Conservation (phyloP, 768 basidiomycete genomes). For the Lactarius quietus region DNA sequence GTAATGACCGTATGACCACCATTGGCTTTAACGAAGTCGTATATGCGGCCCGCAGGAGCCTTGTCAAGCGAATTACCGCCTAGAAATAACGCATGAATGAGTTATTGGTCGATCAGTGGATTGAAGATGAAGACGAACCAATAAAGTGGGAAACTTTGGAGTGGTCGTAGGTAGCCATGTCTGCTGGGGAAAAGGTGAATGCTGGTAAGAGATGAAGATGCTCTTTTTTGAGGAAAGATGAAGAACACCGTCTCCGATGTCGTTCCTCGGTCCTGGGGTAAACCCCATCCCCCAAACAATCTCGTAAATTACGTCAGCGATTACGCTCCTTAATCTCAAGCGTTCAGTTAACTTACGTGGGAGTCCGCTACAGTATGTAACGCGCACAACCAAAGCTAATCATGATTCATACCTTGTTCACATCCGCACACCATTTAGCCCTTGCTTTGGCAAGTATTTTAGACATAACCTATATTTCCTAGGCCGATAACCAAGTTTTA, state of each 20-base stretch:
- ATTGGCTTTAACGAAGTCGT: conserved; percentile 86
- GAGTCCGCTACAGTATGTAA: too few species aligned
- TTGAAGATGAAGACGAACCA: conserved; percentile 38
- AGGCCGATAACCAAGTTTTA: too few species aligned
- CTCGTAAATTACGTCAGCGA: conserved; percentile 22
- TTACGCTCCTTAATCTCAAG: neutral
- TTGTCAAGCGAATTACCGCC: conserved; percentile 91
- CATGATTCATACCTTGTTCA: too few species aligned
- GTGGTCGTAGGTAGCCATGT: conserved; percentile 47
- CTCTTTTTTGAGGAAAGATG: conserved; percentile 6
- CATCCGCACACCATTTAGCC: neutral
- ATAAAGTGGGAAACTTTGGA: conserved; percentile 62
- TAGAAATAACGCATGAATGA: conserved; percentile 34
- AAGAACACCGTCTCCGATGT: conserved; percentile 12
- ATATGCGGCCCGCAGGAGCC: conserved; percentile 72
- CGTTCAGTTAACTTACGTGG: neutral
- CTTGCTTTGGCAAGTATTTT: neutral
- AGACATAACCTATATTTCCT: neutral
- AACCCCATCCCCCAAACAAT: conserved; percentile 25
- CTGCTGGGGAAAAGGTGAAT: conserved; percentile 1
- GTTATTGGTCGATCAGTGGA: conserved; percentile 17
- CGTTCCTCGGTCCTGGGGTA: conserved; percentile 24
- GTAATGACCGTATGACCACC: conserved; percentile 99
- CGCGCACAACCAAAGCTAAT: too few species aligned
- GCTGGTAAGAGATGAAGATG: conserved; percentile 11